Evolutionary conservation across 2,329 filamentous ascomycete species (phyloP).

Genomic region (Diaporthe sp.): DNA sequence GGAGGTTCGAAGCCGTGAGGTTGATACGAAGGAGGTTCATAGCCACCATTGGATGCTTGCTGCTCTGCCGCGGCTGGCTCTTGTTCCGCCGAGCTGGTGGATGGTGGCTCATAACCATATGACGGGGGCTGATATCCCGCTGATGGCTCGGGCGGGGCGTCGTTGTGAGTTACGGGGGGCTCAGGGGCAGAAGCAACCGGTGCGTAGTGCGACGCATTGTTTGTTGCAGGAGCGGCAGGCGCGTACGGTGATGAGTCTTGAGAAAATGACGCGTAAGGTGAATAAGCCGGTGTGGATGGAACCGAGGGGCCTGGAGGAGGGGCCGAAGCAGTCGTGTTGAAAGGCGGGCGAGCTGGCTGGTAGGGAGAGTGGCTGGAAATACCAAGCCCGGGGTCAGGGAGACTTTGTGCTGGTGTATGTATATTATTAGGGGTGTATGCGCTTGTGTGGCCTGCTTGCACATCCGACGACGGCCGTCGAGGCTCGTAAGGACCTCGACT

Average conservation of each 20-base stretch:
- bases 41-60: constrained; percentile 57
- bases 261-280: constrained; percentile 35
- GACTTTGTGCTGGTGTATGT: constrained; percentile 47
- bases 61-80: constrained; percentile 38
- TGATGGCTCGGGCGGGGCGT: constrained; percentile 9
- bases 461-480: constrained; percentile 55
- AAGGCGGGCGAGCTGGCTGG: constrained; percentile 41
- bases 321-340: constrained; percentile 34
- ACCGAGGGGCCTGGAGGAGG: constrained; percentile 11
- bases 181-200: constrained; percentile 28
- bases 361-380: constrained; percentile 46
- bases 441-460: constrained; percentile 49
- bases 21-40: constrained; percentile 73
- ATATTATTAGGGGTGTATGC: constrained; percentile 50
- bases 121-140: constrained; percentile 58
- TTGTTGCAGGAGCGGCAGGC: constrained; percentile 34
- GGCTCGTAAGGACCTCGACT: constrained; percentile 57
- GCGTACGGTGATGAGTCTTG: constrained; percentile 39
- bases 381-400: constrained; percentile 44
- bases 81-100: constrained; percentile 50
- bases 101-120: constrained; percentile 66
- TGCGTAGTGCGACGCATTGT: constrained; percentile 30
- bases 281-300: constrained; percentile 28
- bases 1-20: constrained; percentile 70
- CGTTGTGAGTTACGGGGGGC: constrained; percentile 6